Conservation (phyloP, 148 eudicot genomes). For the Camellia granthamiana region DNA sequence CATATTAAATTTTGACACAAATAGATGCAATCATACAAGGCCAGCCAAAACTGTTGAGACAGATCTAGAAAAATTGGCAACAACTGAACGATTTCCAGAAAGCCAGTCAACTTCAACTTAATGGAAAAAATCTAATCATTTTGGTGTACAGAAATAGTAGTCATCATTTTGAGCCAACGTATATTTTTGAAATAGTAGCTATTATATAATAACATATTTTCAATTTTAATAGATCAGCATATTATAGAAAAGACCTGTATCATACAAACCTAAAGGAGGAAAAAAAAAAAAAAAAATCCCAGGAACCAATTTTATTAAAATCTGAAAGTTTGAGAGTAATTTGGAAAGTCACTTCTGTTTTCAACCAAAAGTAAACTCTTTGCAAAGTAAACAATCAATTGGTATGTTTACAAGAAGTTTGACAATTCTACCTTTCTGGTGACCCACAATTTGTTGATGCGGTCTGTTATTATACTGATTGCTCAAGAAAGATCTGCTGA, state of each 20-base stretch:
- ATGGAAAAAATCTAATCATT: too few species aligned
- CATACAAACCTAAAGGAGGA: background rate
- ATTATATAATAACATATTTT: background rate
- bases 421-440: conserved; percentile 64
- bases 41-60: background rate
- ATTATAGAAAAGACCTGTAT: background rate
- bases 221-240: background rate
- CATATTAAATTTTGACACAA: background rate
- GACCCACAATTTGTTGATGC: conserved; percentile 58
- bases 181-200: background rate
- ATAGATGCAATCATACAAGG: background rate
- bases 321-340: background rate
- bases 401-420: background rate
- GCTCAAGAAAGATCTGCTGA: conserved; percentile 43
- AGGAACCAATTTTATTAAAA: background rate
- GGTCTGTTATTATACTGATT: conserved; percentile 50
- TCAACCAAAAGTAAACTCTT: background rate
- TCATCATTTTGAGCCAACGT: background rate
- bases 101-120: too few species aligned
- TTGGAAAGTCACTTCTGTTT: background rate
- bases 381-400: background rate
- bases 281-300: background rate
- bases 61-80: background rate
- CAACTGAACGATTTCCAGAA: too few species aligned
- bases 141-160: background rate